Conservation (phyloP, 768 basidiomycete genomes). For the Tulasnella sp. region DNA sequence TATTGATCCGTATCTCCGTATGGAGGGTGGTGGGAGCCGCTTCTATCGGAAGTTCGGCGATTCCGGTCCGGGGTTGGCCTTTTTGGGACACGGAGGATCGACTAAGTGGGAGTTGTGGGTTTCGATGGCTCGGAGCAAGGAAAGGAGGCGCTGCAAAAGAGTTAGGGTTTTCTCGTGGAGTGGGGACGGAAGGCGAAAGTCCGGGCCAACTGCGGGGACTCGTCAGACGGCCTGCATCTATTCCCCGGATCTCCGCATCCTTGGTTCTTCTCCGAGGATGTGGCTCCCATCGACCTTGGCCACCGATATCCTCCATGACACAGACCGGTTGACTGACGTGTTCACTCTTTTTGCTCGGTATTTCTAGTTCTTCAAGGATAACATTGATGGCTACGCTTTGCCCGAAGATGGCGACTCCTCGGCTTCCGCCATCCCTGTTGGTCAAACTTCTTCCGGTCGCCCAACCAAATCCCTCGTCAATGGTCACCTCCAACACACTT, state of each 20-base stretch:
- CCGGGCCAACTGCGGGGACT: conserved; percentile 20
- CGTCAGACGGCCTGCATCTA: background rate
- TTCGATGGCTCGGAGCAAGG: background rate
- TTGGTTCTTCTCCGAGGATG: conserved; percentile 13
- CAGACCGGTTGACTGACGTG: conserved; percentile 8
- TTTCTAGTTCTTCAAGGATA: conserved; percentile 16
- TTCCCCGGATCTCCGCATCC: conserved; percentile 9
- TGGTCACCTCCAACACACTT: conserved; percentile 7
- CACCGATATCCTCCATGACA: background rate
- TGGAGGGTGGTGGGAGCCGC: background rate
- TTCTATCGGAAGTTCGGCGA: conserved; percentile 10
- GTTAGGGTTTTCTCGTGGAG: conserved; percentile 6
- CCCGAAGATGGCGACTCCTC: conserved; percentile 16
- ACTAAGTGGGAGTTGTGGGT: background rate
- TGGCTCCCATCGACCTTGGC: conserved; percentile 1
- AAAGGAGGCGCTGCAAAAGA: conserved; percentile 5
- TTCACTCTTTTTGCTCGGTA: background rate
- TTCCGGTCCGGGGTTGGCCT: background rate
- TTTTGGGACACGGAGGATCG: background rate
- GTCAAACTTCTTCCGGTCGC: background rate
- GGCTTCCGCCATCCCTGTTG: conserved; percentile 2
- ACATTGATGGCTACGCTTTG: conserved; percentile 21
- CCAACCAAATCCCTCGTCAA: conserved; percentile 5
- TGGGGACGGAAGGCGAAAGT: conserved; percentile 9
- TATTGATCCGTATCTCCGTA: background rate